phyloP scores from a whole-genome alignment of 305 asterid species.

The Rubia tinctorum region DNA sequence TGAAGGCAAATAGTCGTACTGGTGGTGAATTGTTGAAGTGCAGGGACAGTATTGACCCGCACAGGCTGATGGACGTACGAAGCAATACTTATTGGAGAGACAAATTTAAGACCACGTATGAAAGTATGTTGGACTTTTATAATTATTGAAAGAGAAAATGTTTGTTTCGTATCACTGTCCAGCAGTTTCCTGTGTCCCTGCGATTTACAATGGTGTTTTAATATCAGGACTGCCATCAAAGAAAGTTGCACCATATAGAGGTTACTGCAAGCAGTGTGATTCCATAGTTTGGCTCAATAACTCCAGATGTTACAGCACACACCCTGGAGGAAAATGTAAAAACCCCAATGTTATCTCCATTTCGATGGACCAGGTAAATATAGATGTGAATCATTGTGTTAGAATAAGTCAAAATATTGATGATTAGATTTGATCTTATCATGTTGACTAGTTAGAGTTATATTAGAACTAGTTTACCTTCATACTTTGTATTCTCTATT shows the following conservation, averaged over 20 bases:
- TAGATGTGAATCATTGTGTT: no score
- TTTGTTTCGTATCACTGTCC: neutral
- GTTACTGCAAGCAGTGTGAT: slow-evolving; percentile 54
- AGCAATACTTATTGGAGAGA: slow-evolving; percentile 39
- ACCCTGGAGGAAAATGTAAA: slow-evolving; percentile 15
- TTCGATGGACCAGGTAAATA: slow-evolving; percentile 50
- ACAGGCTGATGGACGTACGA: slow-evolving; percentile 16
- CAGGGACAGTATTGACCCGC: slow-evolving; percentile 13
- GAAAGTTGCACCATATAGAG: slow-evolving; percentile 48
- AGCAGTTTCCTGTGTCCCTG: neutral
- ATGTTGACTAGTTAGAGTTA: no score
- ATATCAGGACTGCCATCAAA: slow-evolving; percentile 39
- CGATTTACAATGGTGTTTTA: slow-evolving; percentile 2
- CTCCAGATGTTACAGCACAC: slow-evolving; percentile 37
- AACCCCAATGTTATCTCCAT: slow-evolving; percentile 40
- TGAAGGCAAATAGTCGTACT: slow-evolving; percentile 13
- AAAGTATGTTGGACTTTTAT: slow-evolving; percentile 31
- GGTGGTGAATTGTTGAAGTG: slow-evolving; percentile 14
- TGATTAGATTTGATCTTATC: no score
- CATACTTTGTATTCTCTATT: no score
- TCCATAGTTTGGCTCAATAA: slow-evolving; percentile 58
- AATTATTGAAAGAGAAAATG: neutral
- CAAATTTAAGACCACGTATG: slow-evolving; percentile 42
- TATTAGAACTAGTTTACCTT: no score
- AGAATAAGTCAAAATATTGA: no score